Evolutionary conservation across 495 filamentous ascomycete genomes (phyloP).

Genomic region (Penicillium atrosanguineum): DNA sequence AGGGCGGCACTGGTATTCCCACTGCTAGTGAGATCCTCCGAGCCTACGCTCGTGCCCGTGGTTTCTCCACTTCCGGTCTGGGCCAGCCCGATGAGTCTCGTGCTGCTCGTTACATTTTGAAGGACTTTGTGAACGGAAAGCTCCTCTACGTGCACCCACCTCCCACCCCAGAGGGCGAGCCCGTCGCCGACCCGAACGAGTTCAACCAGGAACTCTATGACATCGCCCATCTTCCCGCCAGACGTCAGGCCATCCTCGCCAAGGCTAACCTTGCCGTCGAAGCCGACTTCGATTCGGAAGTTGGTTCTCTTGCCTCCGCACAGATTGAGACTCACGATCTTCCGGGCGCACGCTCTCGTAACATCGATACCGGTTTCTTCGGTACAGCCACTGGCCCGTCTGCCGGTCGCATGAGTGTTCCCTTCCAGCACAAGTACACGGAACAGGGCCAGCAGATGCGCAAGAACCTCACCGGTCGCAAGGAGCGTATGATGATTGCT

Average conservation of each 20-base stretch:
- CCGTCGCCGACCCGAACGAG: conserved; percentile 60
- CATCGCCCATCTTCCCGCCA: conserved; percentile 67
- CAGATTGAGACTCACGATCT: conserved; percentile 14
- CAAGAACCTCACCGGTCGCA: conserved; percentile 75
- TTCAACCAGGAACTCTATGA: conserved; percentile 94
- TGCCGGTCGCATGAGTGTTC: conserved; percentile 66
- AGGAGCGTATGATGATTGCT: conserved; percentile 79
- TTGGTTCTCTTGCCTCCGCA: conserved; percentile 20
- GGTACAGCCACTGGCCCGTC: conserved; percentile 56
- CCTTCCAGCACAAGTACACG: conserved; percentile 84
- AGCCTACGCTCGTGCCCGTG: conserved; percentile 84
- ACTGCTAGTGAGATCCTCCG: conserved; percentile 83
- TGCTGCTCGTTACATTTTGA: conserved; percentile 85
- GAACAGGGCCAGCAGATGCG: conserved; percentile 67
- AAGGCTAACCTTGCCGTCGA: conserved; percentile 35
- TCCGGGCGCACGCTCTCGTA: conserved; percentile 66
- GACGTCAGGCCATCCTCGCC: conserved; percentile 57
- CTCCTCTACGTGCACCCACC: conserved; percentile 90
- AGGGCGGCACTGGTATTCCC: conserved; percentile 88
- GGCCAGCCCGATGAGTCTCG: conserved; percentile 92
- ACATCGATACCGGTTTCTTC: conserved; percentile 87
- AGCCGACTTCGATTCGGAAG: conserved; percentile 37
- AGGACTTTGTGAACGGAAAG: conserved; percentile 97
- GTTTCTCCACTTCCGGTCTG: conserved; percentile 81
- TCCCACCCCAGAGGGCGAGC: conserved; percentile 51